Conservation (phyloP, 2,329 filamentous ascomycete species). For the Setomelanomma holmii region DNA sequence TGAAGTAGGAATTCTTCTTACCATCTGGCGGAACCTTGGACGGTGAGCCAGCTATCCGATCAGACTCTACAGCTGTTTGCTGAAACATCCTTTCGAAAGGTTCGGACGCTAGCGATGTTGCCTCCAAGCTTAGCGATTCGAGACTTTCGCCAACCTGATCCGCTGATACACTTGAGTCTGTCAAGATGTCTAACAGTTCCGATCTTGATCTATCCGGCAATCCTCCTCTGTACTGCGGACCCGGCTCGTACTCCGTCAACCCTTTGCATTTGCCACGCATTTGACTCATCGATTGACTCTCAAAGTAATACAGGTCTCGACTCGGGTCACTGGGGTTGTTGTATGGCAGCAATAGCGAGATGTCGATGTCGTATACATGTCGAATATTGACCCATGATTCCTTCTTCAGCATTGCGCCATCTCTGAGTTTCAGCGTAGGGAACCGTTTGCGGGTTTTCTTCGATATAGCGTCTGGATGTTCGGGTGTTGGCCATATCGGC, state of each 20-base stretch:
- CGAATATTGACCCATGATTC: conserved; percentile 46
- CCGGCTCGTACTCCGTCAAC: conserved; percentile 37
- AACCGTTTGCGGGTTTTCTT: conserved; percentile 42
- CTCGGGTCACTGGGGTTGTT: conserved; percentile 30
- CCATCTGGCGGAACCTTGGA: conserved; percentile 13
- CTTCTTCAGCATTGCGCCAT: conserved; percentile 33
- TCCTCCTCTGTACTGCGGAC: conserved; percentile 25
- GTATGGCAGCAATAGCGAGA: conserved; percentile 34
- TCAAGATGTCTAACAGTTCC: too few species aligned
- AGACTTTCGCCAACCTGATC: too few species aligned
- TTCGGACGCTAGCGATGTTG: neutral
- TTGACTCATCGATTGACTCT: conserved; percentile 32
- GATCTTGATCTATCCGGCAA: conserved; percentile 7
- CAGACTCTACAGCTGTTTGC: neutral
- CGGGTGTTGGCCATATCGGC: conserved; percentile 39
- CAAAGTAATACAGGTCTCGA: conserved; percentile 26
- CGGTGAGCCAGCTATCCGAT: neutral
- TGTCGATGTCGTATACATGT: conserved; percentile 44
- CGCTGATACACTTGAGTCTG: too few species aligned
- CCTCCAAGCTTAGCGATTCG: too few species aligned
- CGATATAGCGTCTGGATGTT: conserved; percentile 41
- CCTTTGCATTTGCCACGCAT: conserved; percentile 35
- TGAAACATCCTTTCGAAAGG: conserved; percentile 10
- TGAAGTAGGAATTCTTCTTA: neutral
- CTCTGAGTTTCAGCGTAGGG: conserved; percentile 34